A percentile compares a stretch with the other conserved stretches of the same genome.
phyloP scores from a whole-genome alignment of 2,329 filamentous ascomycete genomes.

The Fonsecaea pedrosoi region DNA sequence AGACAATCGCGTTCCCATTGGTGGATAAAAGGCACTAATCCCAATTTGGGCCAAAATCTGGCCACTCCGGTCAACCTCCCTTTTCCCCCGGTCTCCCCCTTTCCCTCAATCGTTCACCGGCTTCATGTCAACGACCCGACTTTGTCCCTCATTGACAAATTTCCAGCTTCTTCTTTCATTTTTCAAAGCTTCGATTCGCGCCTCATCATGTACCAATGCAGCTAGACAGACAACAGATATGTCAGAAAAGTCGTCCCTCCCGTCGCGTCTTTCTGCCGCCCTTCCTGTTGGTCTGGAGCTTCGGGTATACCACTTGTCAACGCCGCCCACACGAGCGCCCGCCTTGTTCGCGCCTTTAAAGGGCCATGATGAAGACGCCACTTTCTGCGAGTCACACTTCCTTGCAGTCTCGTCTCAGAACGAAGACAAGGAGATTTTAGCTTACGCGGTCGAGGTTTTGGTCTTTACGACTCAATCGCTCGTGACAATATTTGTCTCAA shows the following conservation, averaged over 20 bases:
- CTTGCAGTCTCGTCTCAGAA: constrained; percentile 60
- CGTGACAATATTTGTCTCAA: constrained; percentile 92
- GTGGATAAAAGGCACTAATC: not conserved
- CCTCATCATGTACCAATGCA: constrained; percentile 18
- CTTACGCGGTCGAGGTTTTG: constrained; percentile 85
- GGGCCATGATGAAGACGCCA: constrained; percentile 73
- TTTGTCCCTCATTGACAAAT: not conserved
- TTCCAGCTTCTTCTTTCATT: not conserved
- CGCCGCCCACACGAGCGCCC: constrained; percentile 74
- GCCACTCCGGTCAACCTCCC: not conserved
- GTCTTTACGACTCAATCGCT: constrained; percentile 82
- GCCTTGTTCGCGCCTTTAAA: constrained; percentile 82
- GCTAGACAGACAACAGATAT: constrained; percentile 22
- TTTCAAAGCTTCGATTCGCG: not conserved
- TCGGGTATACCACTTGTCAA: constrained; percentile 84
- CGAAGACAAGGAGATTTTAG: constrained; percentile 60
- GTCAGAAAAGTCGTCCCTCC: constrained; percentile 31
- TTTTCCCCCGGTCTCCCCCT: not conserved
- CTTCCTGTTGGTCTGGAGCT: constrained; percentile 65
- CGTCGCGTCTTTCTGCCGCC: constrained; percentile 57
- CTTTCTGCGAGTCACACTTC: constrained; percentile 87
- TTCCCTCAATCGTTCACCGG: not conserved
- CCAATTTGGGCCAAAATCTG: not conserved
- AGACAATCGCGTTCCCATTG: not conserved
- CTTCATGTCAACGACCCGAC: not conserved